Conservation (phyloP, 495 filamentous ascomycete species). For the Penicillium samsonianum region DNA sequence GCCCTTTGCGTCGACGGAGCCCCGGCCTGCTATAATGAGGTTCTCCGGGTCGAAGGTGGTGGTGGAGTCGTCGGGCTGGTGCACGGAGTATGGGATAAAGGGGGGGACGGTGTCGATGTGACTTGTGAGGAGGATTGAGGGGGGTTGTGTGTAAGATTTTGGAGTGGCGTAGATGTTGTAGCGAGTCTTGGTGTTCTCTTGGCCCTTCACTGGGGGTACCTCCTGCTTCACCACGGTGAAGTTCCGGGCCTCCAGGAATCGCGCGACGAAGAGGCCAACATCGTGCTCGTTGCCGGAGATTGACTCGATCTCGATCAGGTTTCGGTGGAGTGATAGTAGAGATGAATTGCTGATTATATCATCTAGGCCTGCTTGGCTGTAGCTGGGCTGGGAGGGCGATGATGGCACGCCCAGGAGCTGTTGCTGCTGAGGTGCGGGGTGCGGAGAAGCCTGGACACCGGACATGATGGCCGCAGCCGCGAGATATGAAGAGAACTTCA, state of each 20-base stretch:
- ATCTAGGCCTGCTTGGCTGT: slow-evolving; percentile 16
- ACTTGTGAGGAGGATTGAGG: slow-evolving; percentile 69
- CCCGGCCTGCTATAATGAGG: slow-evolving; percentile 68
- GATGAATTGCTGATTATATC: slow-evolving; percentile 40
- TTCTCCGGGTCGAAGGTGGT: slow-evolving; percentile 35
- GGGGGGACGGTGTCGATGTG: slow-evolving; percentile 74
- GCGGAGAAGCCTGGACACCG: slow-evolving; percentile 35
- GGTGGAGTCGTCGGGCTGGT: slow-evolving; percentile 16
- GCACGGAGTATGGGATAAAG: slow-evolving; percentile 58
- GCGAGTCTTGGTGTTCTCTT: slow-evolving; percentile 35
- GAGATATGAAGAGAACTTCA: slow-evolving; percentile 29
- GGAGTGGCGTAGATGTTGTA: slow-evolving; percentile 83
- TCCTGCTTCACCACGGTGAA: slow-evolving; percentile 68
- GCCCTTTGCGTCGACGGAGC: slow-evolving; percentile 87
- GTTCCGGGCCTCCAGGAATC: slow-evolving; percentile 63
- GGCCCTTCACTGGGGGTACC: slow-evolving; percentile 30
- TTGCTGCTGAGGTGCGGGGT: slow-evolving; percentile 31
- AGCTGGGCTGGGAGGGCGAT: slow-evolving; percentile 2
- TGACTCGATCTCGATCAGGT: slow-evolving; percentile 74
- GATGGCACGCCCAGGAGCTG: slow-evolving; percentile 19
- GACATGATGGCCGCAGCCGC: slow-evolving; percentile 27
- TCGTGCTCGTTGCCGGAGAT: slow-evolving; percentile 72
- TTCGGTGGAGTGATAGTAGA: slow-evolving; percentile 76
- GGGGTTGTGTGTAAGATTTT: slow-evolving; percentile 49
- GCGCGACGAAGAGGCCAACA: slow-evolving; percentile 66